Conservation (phyloP, 2,329 filamentous ascomycete genomes). For the Hymenoscyphus repandus region DNA sequence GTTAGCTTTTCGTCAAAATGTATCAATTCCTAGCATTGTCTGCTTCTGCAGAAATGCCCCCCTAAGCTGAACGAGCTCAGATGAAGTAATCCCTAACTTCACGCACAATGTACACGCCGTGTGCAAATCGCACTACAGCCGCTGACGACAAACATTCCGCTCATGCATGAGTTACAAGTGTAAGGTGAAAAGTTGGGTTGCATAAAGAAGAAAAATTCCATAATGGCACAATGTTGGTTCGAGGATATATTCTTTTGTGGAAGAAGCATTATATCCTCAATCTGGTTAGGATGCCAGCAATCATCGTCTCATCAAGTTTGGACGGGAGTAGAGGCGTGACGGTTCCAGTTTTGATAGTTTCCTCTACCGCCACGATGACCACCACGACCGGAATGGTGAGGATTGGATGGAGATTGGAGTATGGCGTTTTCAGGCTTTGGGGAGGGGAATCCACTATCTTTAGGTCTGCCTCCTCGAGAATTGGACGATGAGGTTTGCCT, state of each 20-base stretch:
- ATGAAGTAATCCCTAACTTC: constrained; percentile 19
- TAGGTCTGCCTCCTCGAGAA: constrained; percentile 26
- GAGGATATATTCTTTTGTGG: constrained; percentile 4
- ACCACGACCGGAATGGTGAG: constrained; percentile 20
- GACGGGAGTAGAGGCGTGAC: constrained; percentile 26
- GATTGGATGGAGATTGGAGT: constrained; percentile 21
- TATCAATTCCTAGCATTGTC: not conserved
- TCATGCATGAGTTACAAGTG: constrained; percentile 30
- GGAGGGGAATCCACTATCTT: constrained; percentile 25
- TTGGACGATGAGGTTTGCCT: constrained; percentile 25
- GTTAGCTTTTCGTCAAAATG: not conserved
- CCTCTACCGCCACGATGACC: constrained; percentile 24
- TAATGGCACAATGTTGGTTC: constrained; percentile 18
- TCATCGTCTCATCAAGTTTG: constrained; percentile 21
- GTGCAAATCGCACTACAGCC: constrained; percentile 26
- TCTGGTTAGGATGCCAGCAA: constrained; percentile 6
- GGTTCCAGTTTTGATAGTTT: constrained; percentile 23
- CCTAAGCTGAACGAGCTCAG: constrained; percentile 10
- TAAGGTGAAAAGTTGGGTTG: constrained; percentile 25
- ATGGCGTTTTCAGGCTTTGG: constrained; percentile 19
- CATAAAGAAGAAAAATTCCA: constrained; percentile 22
- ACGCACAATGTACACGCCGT: constrained; percentile 28
- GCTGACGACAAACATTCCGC: constrained; percentile 24
- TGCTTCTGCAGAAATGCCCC: constrained; percentile 12
- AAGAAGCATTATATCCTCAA: not conserved